Evolutionary conservation across 192 early-diverging fungal genomes (phyloP).

Genomic region (Pilobolus umbonatus): DNA sequence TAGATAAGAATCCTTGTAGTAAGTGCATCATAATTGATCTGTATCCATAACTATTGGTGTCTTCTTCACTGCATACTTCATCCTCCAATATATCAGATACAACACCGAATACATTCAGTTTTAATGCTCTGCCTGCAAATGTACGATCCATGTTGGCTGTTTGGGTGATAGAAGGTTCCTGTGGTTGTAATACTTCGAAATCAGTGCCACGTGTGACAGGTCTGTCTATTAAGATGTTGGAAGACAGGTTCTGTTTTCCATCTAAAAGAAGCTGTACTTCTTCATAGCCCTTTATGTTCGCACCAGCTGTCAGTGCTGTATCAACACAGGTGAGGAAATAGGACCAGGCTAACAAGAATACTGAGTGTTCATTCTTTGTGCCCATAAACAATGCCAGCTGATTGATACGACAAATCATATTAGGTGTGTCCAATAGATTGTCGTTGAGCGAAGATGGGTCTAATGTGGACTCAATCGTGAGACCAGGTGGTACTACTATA

Average conservation of each 20-base stretch:
- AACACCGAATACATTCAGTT: slow-evolving; percentile 17
- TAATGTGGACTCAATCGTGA: slow-evolving; percentile 14
- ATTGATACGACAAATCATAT: slow-evolving; percentile 29
- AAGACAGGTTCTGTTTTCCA: background rate
- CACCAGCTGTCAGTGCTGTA: background rate
- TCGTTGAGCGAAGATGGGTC: slow-evolving; percentile 1
- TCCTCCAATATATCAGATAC: slow-evolving; percentile 7
- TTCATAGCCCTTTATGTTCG: background rate
- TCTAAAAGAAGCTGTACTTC: slow-evolving; percentile 4
- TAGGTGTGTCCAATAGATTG: slow-evolving; percentile 25
- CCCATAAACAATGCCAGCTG: slow-evolving; percentile 26
- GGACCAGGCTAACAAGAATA: slow-evolving; percentile 44
- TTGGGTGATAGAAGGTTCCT: slow-evolving; percentile 15
- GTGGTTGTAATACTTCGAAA: background rate
- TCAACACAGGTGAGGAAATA: slow-evolving; percentile 26
- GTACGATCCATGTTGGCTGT: slow-evolving; percentile 10
- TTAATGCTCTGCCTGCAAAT: slow-evolving; percentile 14
- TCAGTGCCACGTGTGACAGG: background rate
- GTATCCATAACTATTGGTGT: slow-evolving; percentile 10
- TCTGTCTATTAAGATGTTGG: background rate
- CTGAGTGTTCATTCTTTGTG: slow-evolving; percentile 25
- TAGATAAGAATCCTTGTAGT: slow-evolving; percentile 7
- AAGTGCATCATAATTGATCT: slow-evolving; percentile 1
- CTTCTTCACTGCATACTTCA: slow-evolving; percentile 5
- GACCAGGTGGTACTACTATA: slow-evolving; percentile 27